Evolutionary conservation across 495 filamentous ascomycete genomes (phyloP), one percentile per base, ranked within the genome.

Genomic region (Trichoderma virens): DNA sequence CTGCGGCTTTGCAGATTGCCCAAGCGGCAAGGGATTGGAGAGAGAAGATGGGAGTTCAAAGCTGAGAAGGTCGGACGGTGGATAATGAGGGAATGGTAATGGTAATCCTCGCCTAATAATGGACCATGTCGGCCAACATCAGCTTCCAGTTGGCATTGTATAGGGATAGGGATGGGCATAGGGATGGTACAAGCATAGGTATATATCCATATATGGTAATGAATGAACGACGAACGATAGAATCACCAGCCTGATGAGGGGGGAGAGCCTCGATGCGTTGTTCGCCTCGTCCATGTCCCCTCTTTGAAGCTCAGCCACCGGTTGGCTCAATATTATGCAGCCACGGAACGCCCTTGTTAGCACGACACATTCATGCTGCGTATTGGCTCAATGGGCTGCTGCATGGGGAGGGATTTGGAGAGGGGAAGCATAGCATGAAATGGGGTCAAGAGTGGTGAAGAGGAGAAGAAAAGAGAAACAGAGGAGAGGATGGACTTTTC

Each of bases 1-100:
- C 51, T 28, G 51, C 51, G 25, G 51, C 51, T 8, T 56, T 56
- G 51, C 51, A 56, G 11, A 56, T 56, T 30, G 51, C 51, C 51
- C 23, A 56, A 56, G 51, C 51, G 27, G 51, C 51, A 30, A 20
- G 51, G 25, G 51, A 56, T 28, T 56, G 51, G 51, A 20, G 51
- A 27, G 51, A 56, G 23, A 56, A 30, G 51, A 56, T 56, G 51
- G 51, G 23, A 11, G 16, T 30, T 30, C 51, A 56, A 56, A 56
- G 51, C 51, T 56, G 51, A 56, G 51, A 28, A 16, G n/a, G 43
- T 30, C 4, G 25, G 25, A 8, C 28, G 51, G 25, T 6, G 25
- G 27, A 27, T 27, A 56, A 56, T 56, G 51, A 30, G 25, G 16
- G 23, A 56, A 9, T 1, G 3, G 20, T 14, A 13, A 56, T 56